Evolutionary conservation across 2,329 filamentous ascomycete genomes (phyloP).

Genomic region (Xylaria sp.): DNA sequence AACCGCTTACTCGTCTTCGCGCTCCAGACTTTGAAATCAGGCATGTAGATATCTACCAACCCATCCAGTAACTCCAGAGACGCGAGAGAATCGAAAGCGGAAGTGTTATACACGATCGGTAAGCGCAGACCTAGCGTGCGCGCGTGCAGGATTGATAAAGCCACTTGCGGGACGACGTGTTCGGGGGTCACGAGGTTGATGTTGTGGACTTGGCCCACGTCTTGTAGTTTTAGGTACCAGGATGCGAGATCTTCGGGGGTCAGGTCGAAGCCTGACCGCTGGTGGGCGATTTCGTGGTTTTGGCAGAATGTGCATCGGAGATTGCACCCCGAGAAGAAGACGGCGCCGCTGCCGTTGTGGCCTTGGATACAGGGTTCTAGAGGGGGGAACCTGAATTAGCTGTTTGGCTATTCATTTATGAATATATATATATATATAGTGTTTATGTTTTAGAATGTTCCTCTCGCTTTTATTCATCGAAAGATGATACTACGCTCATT

Average conservation of each 20-base stretch:
- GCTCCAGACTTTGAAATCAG: slow-evolving; percentile 88
- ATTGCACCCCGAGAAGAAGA: slow-evolving; percentile 84
- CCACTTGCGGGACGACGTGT: slow-evolving; percentile 87
- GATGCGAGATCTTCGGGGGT: slow-evolving; percentile 81
- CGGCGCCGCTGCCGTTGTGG: slow-evolving; percentile 80
- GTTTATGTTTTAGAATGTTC: not conserved
- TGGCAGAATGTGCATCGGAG: slow-evolving; percentile 81
- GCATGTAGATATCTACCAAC: slow-evolving; percentile 86
- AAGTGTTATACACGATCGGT: slow-evolving; percentile 88
- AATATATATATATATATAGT: not conserved
- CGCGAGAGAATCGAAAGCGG: slow-evolving; percentile 79
- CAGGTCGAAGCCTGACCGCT: slow-evolving; percentile 82
- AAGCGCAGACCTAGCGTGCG: slow-evolving; percentile 74
- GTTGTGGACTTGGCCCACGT: slow-evolving; percentile 84
- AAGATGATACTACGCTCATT: not conserved
- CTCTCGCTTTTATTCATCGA: not conserved
- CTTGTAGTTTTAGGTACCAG: slow-evolving; percentile 86
- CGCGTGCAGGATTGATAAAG: slow-evolving; percentile 78
- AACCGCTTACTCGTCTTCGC: slow-evolving; percentile 72
- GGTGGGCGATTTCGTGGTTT: slow-evolving; percentile 85
- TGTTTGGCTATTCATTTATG: not conserved
- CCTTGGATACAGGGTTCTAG: slow-evolving; percentile 83
- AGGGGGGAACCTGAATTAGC: not conserved
- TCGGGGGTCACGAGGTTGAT: slow-evolving; percentile 90
- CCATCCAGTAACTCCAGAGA: slow-evolving; percentile 80